Base-by-base conservation (phyloP, 306 rosid genomes). In the Prosopis cineraria region DNA sequence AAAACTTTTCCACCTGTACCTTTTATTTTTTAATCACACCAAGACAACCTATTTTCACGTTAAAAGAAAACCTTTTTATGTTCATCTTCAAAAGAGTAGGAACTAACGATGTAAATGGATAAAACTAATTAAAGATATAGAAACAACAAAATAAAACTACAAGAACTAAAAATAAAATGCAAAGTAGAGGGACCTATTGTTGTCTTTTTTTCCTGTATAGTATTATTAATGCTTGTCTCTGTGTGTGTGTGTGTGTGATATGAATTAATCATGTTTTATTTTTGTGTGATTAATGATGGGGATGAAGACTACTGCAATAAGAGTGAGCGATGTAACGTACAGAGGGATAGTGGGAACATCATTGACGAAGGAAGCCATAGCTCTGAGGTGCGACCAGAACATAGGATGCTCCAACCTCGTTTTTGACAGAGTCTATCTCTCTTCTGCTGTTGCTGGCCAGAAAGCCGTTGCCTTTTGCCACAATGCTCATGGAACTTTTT, bases 401-500 rank as follows among this genome's bases (percentile, higher is more conserved):
- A 56, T 80, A 8, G 87, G 89, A 0, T 87, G 91, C 82, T 80
- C 81, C 77, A 87, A 87, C 82, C 10, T 87, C 59, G 84, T 80
- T 17, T 41, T 87, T 4, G 89, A 87, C 72, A 72, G 53, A 36
- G 85, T 87, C 13, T 64, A 82, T 31, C 1, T 87, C 30, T 3
- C 66, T 17, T 30, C 85, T 22, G 81, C 82, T 39, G 77, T 39
- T 78, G 22, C 91, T 7, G 65, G 59, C 25, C 52, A 43, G 72
- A 74, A 80, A 25, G 78, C 64, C 44, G 19, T 20, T 24, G 79
- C 87, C 3, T 76, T 7, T 39, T 85, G 88, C 79, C 40, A 82
- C 17, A 82, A 87, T 77, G 91, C 91, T 2, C 85, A 82, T 12
- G 91, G 91, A 74, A 82, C 7, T n/a, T 83, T 85, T 68, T 1